Base-by-base conservation (phyloP, 31 red algal species). In the Bonnemaisonia californica region DNA sequence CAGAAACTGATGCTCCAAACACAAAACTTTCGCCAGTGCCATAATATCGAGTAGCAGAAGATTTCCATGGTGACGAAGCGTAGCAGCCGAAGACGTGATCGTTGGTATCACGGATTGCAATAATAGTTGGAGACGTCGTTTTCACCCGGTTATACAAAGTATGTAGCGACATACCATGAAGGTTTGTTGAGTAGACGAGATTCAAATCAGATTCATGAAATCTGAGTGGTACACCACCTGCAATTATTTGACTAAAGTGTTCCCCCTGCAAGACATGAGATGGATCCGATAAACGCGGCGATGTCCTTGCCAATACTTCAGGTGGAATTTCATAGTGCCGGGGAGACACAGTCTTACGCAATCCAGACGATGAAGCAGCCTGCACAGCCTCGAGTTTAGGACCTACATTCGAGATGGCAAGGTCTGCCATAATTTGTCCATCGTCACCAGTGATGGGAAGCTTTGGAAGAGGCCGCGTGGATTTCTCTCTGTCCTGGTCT, bases 11-110 rank as follows among this genome's bases (percentile, higher is more conserved):
- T 21, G 71, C 54, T 3, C 89, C 81, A 38, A 79, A 85, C 7
- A 84, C 62, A 74, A 85, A 85, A 74, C 89, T 73, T 37, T 85
- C 89, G 4, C 89, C 74, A 1, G 81, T 80, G 38, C 69, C 81
- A 59, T 81, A 81, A 35, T 85, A 85, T 9, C 80, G 40, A 3
- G 81, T 58, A 1, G 63, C 64, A 27, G 85, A 72, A 28, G 86
- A 39, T 55, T 80, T 77, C 94, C 94, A 97, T 4, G 94, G 76
- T 30, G 83, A 70, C 7, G 94, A 66, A 24, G 79, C 94, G 59
- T 90, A 97, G 54, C 86, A 89, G 56, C 94, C 94, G 67, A 97
- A 92, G 3, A 89, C 76, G 0, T 71, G 79, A 3, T 84, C 94
- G 5, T 72, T 39, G 1, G 72, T 92, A 33, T 92, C 84, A 26